Evolutionary conservation across 2,329 filamentous ascomycete species (phyloP), one percentile per base, ranked within the genome.

Genomic region (Pestalotiopsis sp.): DNA sequence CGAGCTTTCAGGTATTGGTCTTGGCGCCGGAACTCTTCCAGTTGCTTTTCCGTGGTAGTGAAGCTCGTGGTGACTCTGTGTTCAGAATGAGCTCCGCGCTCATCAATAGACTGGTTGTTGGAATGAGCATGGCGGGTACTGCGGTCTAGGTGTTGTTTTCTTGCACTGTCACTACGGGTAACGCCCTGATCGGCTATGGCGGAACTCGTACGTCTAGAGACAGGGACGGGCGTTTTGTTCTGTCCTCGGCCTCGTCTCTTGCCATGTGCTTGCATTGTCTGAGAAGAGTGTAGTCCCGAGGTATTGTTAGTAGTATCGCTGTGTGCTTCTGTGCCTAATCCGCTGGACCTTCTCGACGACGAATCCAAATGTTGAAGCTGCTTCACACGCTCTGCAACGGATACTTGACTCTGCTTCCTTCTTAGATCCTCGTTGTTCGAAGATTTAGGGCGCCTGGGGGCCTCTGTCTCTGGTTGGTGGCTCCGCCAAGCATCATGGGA

Each of bases 401-500:
- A 31, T 13, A 36, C n/a, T 20, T 27, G 31, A 20, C 27, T 36
- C 11, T 40, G 12, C 59, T 31, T 41, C 45, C 14, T 31, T 25
- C 20, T 13, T 5, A 27, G 4, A 4, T 59, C 31, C 27, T 49
- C 41, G 40, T 27, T 23, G 20, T 20, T 7, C 12, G 62, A 68
- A 38, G n/a, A 70, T 40, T 27, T 63, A 7, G 69, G 58, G 62
- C 52, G 65, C 62, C 62, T 61, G 56, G 40, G 9, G 13, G 38
- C 66, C 40, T 31, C 45, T 5, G 62, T 67, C 12, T 69, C 58
- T 36, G 27, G 40, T 20, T 23, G 25, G 57, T 23, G 25, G 56
- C 62, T 59, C 12, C 69, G 62, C 57, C 65, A 69, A 25, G 70
- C 23, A 52, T 68, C 23, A 38, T 69, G 60, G 13, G 72, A 69